phyloP scores from a whole-genome alignment of 805 yeast genomes.

The Sporopachydermia quercuum region DNA sequence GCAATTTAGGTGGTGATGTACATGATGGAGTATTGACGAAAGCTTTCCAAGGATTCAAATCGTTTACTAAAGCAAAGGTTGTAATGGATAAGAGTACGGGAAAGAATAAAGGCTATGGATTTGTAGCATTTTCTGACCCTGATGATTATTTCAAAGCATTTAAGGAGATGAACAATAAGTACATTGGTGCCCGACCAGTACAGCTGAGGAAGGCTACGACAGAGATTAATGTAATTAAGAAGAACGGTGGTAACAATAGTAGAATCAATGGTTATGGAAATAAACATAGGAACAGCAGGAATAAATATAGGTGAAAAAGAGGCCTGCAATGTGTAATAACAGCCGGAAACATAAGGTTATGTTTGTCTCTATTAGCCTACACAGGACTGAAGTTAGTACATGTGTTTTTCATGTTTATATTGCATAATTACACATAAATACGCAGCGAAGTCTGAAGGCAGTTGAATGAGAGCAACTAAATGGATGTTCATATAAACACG shows the following conservation, averaged over 20 bases:
- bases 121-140: constrained; percentile 50
- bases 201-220: constrained; percentile 47
- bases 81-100: constrained; percentile 33
- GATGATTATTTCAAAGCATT: constrained; percentile 59
- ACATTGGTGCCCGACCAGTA: constrained; percentile 61
- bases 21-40: constrained; percentile 37
- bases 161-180: constrained; percentile 64
- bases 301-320: too few species aligned
- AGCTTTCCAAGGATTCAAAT: constrained; percentile 38
- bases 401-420: too few species aligned
- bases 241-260: constrained; percentile 20
- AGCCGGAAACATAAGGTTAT: too few species aligned
- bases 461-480: too few species aligned
- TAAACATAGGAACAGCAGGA: too few species aligned
- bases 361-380: too few species aligned
- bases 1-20: constrained; percentile 57
- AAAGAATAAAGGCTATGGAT: constrained; percentile 55
- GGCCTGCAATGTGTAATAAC: too few species aligned
- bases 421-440: too few species aligned
- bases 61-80: constrained; percentile 43
- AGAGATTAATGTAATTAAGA: background rate
- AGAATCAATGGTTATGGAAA: too few species aligned
- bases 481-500: too few species aligned
- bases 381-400: too few species aligned
- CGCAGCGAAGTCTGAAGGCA: too few species aligned